Evolutionary conservation across 169 alveolate genomes (phyloP), one percentile per base, ranked within the genome.

Genomic region (Eimeria acervulina): DNA sequence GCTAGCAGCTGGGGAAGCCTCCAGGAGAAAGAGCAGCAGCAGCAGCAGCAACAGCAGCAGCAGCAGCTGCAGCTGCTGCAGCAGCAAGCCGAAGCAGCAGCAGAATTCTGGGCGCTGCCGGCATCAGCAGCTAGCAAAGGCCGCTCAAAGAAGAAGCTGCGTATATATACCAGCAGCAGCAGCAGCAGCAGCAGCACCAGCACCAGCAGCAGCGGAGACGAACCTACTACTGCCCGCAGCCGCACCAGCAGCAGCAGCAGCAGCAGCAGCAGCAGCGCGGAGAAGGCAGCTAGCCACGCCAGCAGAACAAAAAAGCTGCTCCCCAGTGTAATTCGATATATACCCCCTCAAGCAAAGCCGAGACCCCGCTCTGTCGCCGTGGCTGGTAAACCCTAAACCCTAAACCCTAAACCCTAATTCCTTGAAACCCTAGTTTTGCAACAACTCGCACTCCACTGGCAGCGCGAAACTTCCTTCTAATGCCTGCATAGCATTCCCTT

Each of bases 361-460:
- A 95, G 97, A 95, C 94, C 93, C 59, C 97, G 95, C 63, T 61
- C 85, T 72, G 93, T 93, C 95, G 96, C 96, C 87, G 85, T 95
- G 33, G 94, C 96, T 10, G 95, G 95, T 89, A 23, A 36, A 26
- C 70, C 89, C 55, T 78, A 36, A 78, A 42, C 66, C 52, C 84
- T 78, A 36, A 78, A 42, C 66, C 52, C 84, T 89, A 23, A 36
- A 26, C 70, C 89, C 55, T 78, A 36, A 78, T n/a, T n/a, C n/a
- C n/a, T n/a, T n/a, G 15, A 21, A 52, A 42, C 66, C 52, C 84
- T 72, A 10, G 47, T n/a, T 19, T 21, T 72, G 52, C 84, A 31
- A 38, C 84, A 31, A 21, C 7, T 23, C 1, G 38, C 52, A 51
- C 59, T 17, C 21, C 7, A 17, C 15, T 10, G 84, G 44, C 47